Evolutionary conservation across 768 basidiomycete species (phyloP).

Genomic region (Cubamyces sp.): DNA sequence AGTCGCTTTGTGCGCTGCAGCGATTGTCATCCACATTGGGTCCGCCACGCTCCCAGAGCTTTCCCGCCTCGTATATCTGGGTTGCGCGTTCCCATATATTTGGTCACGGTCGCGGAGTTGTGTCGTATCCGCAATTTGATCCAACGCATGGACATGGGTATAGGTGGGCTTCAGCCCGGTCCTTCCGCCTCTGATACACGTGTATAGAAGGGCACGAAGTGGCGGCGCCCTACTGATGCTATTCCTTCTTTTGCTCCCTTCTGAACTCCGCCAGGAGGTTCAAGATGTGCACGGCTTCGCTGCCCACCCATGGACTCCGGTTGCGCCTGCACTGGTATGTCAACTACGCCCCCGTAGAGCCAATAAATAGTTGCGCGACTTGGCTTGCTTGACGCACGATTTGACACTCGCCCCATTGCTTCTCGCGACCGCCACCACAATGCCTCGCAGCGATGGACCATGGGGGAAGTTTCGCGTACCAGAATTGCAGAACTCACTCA

Average conservation of each 20-base stretch:
- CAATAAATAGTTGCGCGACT: no score
- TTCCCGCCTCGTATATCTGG: background rate
- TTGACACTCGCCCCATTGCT: no score
- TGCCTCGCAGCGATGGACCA: no score
- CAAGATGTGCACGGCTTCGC: background rate
- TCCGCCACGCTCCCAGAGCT: background rate
- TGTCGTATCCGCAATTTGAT: background rate
- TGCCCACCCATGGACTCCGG: no score
- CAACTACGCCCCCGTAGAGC: no score
- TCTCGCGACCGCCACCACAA: no score
- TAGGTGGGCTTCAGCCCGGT: background rate
- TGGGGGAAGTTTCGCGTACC: no score
- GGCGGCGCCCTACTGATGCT: background rate
- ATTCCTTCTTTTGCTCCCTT: background rate
- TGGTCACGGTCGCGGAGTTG: background rate
- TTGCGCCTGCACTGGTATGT: no score
- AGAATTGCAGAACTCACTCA: no score
- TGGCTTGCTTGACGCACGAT: no score
- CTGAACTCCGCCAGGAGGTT: conserved; percentile 1
- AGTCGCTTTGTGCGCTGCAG: background rate
- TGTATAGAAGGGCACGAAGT: background rate
- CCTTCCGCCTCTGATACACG: conserved; percentile 1
- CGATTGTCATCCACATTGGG: background rate
- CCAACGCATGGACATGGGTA: background rate
- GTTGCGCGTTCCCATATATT: background rate